Conservation (phyloP, 352 stramenopile species). For the Phytophthora tentaculata region DNA sequence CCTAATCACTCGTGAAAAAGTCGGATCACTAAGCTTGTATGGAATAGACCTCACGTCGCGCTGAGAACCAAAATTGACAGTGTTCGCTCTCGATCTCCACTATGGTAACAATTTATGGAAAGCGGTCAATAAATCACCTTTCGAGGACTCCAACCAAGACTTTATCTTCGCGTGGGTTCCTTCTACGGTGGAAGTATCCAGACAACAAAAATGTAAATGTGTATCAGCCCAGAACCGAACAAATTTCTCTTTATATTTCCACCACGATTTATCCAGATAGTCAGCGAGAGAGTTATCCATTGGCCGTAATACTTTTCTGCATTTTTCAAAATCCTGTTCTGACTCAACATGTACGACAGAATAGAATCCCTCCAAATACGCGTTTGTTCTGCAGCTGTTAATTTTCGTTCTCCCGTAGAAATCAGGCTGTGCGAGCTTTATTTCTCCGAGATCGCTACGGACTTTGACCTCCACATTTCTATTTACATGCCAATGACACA, state of each 20-base stretch:
- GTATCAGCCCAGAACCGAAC: background rate
- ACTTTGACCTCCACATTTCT: background rate
- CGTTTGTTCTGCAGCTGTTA: background rate
- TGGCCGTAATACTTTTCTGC: background rate
- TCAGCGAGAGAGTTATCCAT: background rate
- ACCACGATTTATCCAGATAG: background rate
- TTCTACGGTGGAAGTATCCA: no score
- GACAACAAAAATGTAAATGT: background rate
- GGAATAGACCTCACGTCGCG: background rate
- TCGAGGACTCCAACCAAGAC: background rate
- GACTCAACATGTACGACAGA: background rate
- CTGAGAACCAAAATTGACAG: background rate
- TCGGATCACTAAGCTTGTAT: background rate
- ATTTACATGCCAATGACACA: background rate
- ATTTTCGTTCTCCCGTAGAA: background rate
- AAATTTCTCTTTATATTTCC: slow-evolving; percentile 1
- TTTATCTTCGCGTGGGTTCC: background rate
- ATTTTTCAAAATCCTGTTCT: background rate
- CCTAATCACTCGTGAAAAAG: background rate
- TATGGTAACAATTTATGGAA: no score
- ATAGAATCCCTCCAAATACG: background rate
- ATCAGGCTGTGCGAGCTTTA: background rate
- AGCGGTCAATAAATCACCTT: background rate
- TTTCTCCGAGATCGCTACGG: background rate
- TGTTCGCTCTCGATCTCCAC: background rate